Evolutionary conservation across 1,284 basidiomycete species (phyloP), one percentile per base, ranked within the genome.

Genomic region (Rhodotorula sp.): DNA sequence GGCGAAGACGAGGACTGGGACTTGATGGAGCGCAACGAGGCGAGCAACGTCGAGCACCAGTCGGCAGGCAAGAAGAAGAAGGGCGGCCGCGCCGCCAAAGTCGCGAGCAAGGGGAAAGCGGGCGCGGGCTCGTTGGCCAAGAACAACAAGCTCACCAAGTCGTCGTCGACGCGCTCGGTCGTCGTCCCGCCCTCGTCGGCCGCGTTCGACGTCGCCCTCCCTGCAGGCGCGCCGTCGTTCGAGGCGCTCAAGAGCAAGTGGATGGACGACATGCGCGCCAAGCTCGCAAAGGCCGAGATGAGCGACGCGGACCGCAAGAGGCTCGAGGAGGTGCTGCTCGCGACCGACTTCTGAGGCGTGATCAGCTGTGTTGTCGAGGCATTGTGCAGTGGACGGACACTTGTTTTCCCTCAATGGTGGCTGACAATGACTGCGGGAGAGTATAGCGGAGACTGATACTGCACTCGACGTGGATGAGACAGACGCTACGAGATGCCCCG

Each of bases 1-100:
- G 58, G 64, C 14, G 61, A 44, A 1, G 64, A 64, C 14, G 73
- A 60, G 9, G 73, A 75, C 2, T 71, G 72, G 72, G 72, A 74
- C 44, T 0, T 75, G 34, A 64, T 74, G 56, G 69, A 70, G 5
- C 41, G 48, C 21, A 50, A 69, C 55, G 72, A 74, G 57, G 72
- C 72, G 4, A 61, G 53, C 12, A 65, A 62, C 2, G 42, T 55
- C 54, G 68, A 73, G 27, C 60, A 64, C 34, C 57, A 58, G 5
- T 54, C 65, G n/a, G 50, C 41, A 8, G 42, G 54, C 4, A 68
- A 62, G 19, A 27, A 25, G 25, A 10, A n/a, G 23, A 27, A 25
- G 56, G 34, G 54, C n/a, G 34, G 23, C 17, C n/a, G 17, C n/a
- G 10, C 25, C 21, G 7, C 13, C 42, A 44, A 48, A 14, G n/a